Percentiles rank a stretch among this genome's conserved stretches.
phyloP scores from a whole-genome alignment of 768 basidiomycete genomes.

The Phylloporus arenicola region DNA sequence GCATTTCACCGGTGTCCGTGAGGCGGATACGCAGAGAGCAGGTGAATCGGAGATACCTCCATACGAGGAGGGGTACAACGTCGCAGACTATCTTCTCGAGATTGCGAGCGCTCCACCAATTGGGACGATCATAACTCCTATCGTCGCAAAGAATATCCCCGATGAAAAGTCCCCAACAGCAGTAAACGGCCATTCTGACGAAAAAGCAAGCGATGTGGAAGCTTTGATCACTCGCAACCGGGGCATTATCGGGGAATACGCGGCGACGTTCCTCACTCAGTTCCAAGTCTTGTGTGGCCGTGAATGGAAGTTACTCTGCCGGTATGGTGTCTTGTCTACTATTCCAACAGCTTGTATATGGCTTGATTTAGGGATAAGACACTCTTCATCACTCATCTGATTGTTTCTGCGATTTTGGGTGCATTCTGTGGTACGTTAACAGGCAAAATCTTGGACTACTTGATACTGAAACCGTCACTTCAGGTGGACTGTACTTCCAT shows the following conservation, averaged over 20 bases:
- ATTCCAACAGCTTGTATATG: not conserved
- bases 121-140: constrained; percentile 36
- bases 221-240: constrained; percentile 15
- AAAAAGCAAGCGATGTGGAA: constrained; percentile 19
- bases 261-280: constrained; percentile 85
- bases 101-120: constrained; percentile 67
- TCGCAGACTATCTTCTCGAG: constrained; percentile 89
- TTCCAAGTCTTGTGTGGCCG: constrained; percentile 74
- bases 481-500: constrained; percentile 82
- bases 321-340: constrained; percentile 31
- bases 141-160: not conserved
- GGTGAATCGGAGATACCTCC: constrained; percentile 35
- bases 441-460: not conserved
- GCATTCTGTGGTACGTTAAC: constrained; percentile 69
- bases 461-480: not conserved
- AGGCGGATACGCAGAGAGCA: constrained; percentile 30
- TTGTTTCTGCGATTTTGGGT: constrained; percentile 66
- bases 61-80: constrained; percentile 80
- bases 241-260: constrained; percentile 37
- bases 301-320: constrained; percentile 78
- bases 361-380: constrained; percentile 62
- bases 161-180: not conserved
- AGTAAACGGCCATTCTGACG: constrained; percentile 6
- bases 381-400: constrained; percentile 74
- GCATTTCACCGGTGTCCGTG: constrained; percentile 46